Evolutionary conservation across 202 grass and related monocot genomes (phyloP).

Genomic region (Hordeum pubiflorum): DNA sequence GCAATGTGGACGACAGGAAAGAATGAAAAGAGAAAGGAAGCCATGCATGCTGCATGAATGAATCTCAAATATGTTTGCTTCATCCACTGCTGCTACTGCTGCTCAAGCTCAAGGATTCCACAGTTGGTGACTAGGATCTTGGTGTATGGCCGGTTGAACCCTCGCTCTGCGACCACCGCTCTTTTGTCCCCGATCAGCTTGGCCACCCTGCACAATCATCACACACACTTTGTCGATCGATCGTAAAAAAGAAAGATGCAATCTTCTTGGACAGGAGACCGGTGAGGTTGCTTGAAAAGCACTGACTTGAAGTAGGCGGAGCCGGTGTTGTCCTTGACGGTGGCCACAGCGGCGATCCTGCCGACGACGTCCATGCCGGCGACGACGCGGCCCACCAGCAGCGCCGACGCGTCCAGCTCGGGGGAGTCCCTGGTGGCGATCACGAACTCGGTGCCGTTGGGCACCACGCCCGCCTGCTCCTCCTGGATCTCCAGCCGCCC

Average conservation of each 20-base stretch:
- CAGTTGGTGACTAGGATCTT: constrained; percentile 76
- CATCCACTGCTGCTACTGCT: neutral
- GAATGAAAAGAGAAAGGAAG: too few relatives aligned
- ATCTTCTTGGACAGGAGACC: too few relatives aligned
- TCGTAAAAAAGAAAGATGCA: neutral
- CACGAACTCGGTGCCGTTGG: constrained; percentile 82
- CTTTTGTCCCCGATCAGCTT: constrained; percentile 96
- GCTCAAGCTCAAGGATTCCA: constrained; percentile 30
- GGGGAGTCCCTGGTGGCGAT: constrained; percentile 51
- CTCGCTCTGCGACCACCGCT: constrained; percentile 82
- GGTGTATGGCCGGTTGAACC: constrained; percentile 84
- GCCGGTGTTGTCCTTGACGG: constrained; percentile 64
- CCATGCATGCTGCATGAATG: too few relatives aligned
- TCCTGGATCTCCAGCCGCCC: constrained; percentile 67
- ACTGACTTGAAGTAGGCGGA: constrained; percentile 80
- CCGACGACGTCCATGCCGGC: constrained; percentile 81
- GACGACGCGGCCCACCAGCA: constrained; percentile 69
- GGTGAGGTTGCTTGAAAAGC: too few relatives aligned
- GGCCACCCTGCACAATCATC: constrained; percentile 50
- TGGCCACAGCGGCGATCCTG: constrained; percentile 65
- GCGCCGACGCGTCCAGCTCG: constrained; percentile 50
- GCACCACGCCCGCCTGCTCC: constrained; percentile 45
- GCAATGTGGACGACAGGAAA: too few relatives aligned
- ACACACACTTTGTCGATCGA: neutral
- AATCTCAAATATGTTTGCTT: too few relatives aligned